Evolutionary conservation across 2,329 filamentous ascomycete species (phyloP), one percentile per base, ranked within the genome.

Genomic region (Orbilia ellipsospora): DNA sequence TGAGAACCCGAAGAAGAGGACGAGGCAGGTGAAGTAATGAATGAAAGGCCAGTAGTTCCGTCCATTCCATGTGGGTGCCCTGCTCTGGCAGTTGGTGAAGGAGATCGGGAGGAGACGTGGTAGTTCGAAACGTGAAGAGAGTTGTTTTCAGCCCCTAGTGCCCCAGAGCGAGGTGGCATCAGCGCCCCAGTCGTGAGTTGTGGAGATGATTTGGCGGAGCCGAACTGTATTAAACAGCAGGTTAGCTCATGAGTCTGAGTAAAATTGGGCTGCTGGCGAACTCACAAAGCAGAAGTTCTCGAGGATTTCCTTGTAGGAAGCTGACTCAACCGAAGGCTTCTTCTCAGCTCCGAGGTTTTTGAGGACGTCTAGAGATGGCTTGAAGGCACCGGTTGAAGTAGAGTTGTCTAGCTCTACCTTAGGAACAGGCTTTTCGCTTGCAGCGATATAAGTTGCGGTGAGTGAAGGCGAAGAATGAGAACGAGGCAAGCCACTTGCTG

Each of bases 281-380:
- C 94, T 89, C 94, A 97, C 94, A 89, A 98, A 99, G 87, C 95
- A 99, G 87, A 97, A 99, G 86, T 96, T 97, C 86, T 96, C 94
- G 83, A 99, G 91, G 78, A 99, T 88, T 84, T 99, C 95, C 84
- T 96, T 92, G 83, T 99, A 98, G 74, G 94, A 94, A 75, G 92
- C 90, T 78, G 93, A 96, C 75, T 94, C 88, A 78, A 97, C 90
- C 80, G 88, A 86, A 52, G 90, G 89, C 80, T 90, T 89, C 80
- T 88, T 87, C 45, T 86, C 85, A 13, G 65, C 59, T 57, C 59
- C 64, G 52, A 75, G 64, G 16, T 66, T 59, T 55, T 69, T 75
- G 52, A 75, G 64, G 18, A 60, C 72, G 44, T 75, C 72, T 51
- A 75, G 55, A n/a, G 72, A 69, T 52, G 72, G 64, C 56, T 64